These are phyloP conservation scores for Microsporum audouinii DNA, from an alignment of 2,329 filamentous ascomycete species.

Conservation along the genomic window DNA sequence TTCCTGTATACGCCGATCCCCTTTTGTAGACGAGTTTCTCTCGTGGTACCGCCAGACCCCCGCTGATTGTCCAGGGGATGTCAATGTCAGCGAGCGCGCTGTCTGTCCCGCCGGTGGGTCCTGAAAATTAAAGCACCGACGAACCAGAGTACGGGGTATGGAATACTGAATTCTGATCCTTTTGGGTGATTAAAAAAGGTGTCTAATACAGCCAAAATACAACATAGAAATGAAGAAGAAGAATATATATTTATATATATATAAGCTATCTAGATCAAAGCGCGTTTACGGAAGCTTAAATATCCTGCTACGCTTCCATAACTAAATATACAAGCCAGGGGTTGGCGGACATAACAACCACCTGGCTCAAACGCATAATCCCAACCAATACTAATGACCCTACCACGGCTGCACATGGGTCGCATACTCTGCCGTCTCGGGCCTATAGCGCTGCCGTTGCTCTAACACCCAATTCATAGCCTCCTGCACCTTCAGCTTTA, in stretches of 20 bases:
- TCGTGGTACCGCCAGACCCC: not conserved
- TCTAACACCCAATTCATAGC: no score
- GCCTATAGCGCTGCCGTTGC: no score
- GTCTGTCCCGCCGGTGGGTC: not conserved
- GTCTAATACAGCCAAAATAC: not conserved
- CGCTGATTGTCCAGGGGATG: not conserved
- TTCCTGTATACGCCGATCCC: not conserved
- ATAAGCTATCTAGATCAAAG: not conserved
- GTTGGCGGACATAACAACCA: not conserved
- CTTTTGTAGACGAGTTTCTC: no score
- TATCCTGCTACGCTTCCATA: not conserved
- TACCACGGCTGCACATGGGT: no score
- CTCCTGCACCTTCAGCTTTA: no score
- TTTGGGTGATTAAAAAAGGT: not conserved
- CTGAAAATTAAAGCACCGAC: not conserved
- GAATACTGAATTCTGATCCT: not conserved
- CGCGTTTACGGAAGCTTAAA: not conserved
- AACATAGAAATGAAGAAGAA: not conserved
- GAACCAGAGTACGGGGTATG: not conserved
- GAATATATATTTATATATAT: not conserved
- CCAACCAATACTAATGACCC: not conserved
- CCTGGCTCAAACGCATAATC: not conserved
- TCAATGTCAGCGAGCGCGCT: not conserved
- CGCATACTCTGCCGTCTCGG: no score
- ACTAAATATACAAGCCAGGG: not conserved